A percentile compares a stretch with the other conserved stretches of the same genome.
Evolutionary conservation across 2,329 filamentous ascomycete species (phyloP).

Genomic region (Chlorencoelia australis): DNA sequence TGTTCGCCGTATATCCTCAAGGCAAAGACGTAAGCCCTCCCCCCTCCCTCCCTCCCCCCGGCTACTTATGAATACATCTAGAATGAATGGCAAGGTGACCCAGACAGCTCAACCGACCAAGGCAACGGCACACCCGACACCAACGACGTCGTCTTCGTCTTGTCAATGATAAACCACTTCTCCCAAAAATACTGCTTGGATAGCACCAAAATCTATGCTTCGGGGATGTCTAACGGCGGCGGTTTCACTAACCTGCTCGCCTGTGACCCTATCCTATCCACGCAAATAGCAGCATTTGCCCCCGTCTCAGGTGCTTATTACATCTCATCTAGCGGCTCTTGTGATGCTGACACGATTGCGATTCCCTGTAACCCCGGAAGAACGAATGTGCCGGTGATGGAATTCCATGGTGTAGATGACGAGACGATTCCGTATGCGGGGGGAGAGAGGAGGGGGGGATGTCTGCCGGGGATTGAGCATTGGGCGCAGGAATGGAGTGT

Average conservation of each 20-base stretch:
- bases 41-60: too few relatives aligned
- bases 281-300: constrained; percentile 36
- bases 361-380: constrained; percentile 31
- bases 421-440: constrained; percentile 36
- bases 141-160: constrained; percentile 37
- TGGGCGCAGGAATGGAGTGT: constrained; percentile 8
- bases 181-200: constrained; percentile 33
- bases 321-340: constrained; percentile 22
- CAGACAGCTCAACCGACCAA: constrained; percentile 29
- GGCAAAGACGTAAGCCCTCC: constrained; percentile 29
- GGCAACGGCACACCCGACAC: too few relatives aligned
- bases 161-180: constrained; percentile 33
- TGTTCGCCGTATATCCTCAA: constrained; percentile 36
- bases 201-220: constrained; percentile 31
- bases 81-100: constrained; percentile 33
- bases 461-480: constrained; percentile 33
- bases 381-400: constrained; percentile 36
- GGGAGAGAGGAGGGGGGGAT: constrained; percentile 30
- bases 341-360: constrained; percentile 28
- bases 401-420: constrained; percentile 41
- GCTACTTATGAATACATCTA: too few relatives aligned
- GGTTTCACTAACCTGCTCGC: constrained; percentile 34
- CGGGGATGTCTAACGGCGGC: constrained; percentile 38
- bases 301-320: constrained; percentile 37
- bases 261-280: constrained; percentile 31